Evolutionary conservation across 495 filamentous ascomycete genomes (phyloP), one percentile per base, ranked within the genome.

Genomic region (Penicillium longicatenatum): DNA sequence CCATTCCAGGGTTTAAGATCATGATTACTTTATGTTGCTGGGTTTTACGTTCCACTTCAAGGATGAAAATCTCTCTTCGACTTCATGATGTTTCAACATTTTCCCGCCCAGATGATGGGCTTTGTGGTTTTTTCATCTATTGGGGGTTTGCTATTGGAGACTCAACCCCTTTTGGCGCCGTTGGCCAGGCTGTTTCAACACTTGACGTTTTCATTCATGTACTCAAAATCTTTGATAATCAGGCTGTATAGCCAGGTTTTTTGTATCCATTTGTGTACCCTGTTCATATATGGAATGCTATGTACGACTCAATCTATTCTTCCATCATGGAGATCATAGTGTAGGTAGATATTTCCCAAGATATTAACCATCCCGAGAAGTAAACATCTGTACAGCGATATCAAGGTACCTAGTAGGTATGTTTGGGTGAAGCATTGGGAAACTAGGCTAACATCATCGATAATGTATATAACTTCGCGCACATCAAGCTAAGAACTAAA

Each of bases 161-260:
- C 48, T 37, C 43, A 52, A 58, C 48, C 22, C 53, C 55, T 61
- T 42, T 54, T 59, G 49, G 55, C 55, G 58, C 58, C 50, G 59
- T 52, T 51, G 54, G 59, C 55, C 55, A 60, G 64, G 70, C 57
- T 65, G 62, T 70, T 73, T 70, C 67, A 70, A 70, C 70, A 73
- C 64, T 66, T 67, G 58, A 66, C 35, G 58, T 62, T 54, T 65
- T 54, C 54, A 31, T 46, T 17, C 60, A 29, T 58, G 54, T 65
- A 57, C 59, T 57, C 57, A 54, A 62, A 59, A 62, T 31, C 24
- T 35, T 26, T 52, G 24, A 58, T 39, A 37, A 35, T 41, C 55
- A 31, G 45, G 41, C 30, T 20, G 3, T 45, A 20, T 21, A 21
- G 56, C 49, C 48, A 39, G 41, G 31, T 52, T 55, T 1, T 54